Evolutionary conservation across 176 grass and related monocot species (phyloP).

Genomic region (Oryza glaberrima): DNA sequence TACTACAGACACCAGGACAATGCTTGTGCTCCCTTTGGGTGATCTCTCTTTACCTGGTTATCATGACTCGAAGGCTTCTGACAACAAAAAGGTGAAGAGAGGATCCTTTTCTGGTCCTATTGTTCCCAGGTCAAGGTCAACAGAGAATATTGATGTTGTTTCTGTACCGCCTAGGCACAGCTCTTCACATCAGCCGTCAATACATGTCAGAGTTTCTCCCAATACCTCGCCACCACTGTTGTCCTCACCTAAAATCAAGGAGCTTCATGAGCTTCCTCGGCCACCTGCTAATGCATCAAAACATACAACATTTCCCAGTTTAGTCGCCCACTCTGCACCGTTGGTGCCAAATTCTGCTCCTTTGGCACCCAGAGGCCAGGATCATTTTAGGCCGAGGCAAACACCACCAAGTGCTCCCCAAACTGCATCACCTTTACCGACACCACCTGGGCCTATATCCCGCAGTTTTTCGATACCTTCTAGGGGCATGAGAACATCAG

Average conservation of each 20-base stretch:
- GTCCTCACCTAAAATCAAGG: constrained; percentile 79
- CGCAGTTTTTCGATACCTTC: constrained; percentile 98
- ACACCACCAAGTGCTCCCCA: constrained; percentile 46
- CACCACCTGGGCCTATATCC: constrained; percentile 68
- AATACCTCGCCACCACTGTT: constrained; percentile 56
- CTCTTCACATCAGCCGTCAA: constrained; percentile 47
- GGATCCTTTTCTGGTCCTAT: constrained; percentile 79
- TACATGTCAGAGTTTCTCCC: constrained; percentile 49
- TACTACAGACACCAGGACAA: constrained; percentile 47
- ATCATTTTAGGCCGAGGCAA: constrained; percentile 53
- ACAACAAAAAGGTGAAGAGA: constrained; percentile 71
- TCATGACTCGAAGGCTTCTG: constrained; percentile 47
- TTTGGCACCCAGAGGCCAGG: constrained; percentile 55
- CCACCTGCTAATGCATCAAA: constrained; percentile 63
- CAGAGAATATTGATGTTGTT: constrained; percentile 56
- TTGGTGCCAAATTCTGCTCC: constrained; percentile 80
- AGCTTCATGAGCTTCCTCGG: constrained; percentile 93
- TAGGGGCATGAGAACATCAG: constrained; percentile 57
- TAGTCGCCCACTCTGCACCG: constrained; percentile 83
- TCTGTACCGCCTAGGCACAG: constrained; percentile 44
- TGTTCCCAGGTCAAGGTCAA: constrained; percentile 49
- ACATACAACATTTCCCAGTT: constrained; percentile 50
- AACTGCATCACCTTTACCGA: constrained; percentile 86
- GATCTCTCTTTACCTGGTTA: constrained; percentile 51
- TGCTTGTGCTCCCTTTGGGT: constrained; percentile 36